Evolutionary conservation across 1,284 basidiomycete genomes (phyloP), one percentile per base, ranked within the genome.

Genomic region (Cutaneotrichosporon mucoides): DNA sequence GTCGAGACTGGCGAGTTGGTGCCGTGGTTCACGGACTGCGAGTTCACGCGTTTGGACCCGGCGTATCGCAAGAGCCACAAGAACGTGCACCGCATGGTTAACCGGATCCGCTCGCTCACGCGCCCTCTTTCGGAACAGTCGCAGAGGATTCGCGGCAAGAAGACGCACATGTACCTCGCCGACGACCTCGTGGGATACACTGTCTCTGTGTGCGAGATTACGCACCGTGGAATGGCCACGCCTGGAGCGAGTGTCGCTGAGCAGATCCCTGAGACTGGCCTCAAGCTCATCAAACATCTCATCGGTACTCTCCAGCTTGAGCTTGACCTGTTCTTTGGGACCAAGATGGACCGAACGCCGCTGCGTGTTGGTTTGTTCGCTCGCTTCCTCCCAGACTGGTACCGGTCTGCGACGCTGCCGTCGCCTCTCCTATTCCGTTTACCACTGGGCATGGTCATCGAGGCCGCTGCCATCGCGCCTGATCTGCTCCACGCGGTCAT

Each of bases 141-240:
- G 49, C 68, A 71, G 38, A 66, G 72, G n/a, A 68, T 78, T 34
- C 65, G 76, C 52, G 70, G 72, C 33, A 70, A 67, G 52, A 76
- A 77, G 49, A 67, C 69, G 16, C 71, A 72, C 56, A 84, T 92
- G 61, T 94, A 94, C 69, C 80, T 97, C 3, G 90, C 93, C 0
- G 89, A 94, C 67, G 91, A 95, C 64, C 79, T 96, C 38, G 81
- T 95, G n/a, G 90, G 86, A 1, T 96, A 94, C 73, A 93, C 92
- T 0, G 83, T 97, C 48, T 81, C 87, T 2, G 82, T 85, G n/a
- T 83, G 90, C 56, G 94, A 97, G 77, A 84, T 90, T 24, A 84
- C 88, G 0, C 84, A 88, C 56, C 84, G 93, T 37, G 92, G 91
- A 1, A 76, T 82, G 7, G 83, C 83, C 6, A 61, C 67, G 0